Base-by-base conservation (phyloP, 768 basidiomycete genomes). In the Suillus decipiens region DNA sequence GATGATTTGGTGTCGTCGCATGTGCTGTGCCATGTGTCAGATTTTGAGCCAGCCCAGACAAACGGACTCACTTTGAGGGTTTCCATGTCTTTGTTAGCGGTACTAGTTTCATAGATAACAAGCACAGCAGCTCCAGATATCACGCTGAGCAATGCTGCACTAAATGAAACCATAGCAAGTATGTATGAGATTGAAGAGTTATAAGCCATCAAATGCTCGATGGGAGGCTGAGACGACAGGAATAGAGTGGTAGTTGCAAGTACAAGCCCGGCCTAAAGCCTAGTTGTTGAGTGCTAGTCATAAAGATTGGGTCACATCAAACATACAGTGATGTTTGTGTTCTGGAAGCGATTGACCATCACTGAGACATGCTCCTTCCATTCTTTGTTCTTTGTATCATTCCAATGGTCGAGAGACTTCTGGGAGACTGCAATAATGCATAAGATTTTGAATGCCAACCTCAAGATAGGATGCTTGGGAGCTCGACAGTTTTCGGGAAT, bases 41-140 rank as follows among this genome's bases (percentile, higher is more conserved):
- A 57, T 8, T 2, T 10, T 39, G 24, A 11, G 17, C 6, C 24
- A 41, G 3, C 9, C 2, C 3, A 19, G 56, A 41, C 6, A 41
- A 57, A 12, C 17, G 1, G 17, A 41, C 56, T 41, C 39, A 57
- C 56, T 10, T 28, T 57, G 24, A 57, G 56, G 5, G 17, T 28
- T 19, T 28, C 56, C 56, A 57, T 57, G 17, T 57, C 56, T 28
- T 57, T 19, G 10, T 57, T 39, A 41, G 39, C 28, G 39, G 34
- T 36, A 6, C 37, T 41, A 19, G 56, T 57, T 39, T 57, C 56
- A 19, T 57, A 57, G 17, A 57, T 57, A 17, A 57, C 9, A 11
- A 57, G 39, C 24, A 57, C 56, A 5, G 56, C 37, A 19, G 56
- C 39, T 57, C 56, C 56, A 7, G 56, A 41, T 41, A 57, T 57